A percentile compares a stretch with the other conserved stretches of the same genome.
Conservation (phyloP, 2,329 filamentous ascomycete genomes). For the Anthostomella pinea region DNA sequence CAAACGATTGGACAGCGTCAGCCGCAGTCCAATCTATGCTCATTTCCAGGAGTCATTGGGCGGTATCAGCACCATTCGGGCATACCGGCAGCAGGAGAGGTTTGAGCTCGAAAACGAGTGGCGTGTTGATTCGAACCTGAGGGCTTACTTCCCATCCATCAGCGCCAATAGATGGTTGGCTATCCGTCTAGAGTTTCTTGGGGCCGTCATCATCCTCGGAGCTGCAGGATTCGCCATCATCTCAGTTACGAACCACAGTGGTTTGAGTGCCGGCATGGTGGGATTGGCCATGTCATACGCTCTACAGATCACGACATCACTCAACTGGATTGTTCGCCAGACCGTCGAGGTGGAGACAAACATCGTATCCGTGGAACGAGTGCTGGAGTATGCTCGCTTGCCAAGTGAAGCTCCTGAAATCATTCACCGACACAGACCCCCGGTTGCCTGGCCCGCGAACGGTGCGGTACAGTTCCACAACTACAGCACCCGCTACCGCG, state of each 20-base stretch:
- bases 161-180: slow-evolving; percentile 94
- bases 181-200: slow-evolving; percentile 91
- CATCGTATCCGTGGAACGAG: slow-evolving; percentile 96
- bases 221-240: slow-evolving; percentile 81
- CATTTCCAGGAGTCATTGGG: slow-evolving; percentile 98
- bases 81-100: slow-evolving; percentile 82
- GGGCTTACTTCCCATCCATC: slow-evolving; percentile 93
- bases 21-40: slow-evolving; percentile 91
- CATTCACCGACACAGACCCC: slow-evolving; percentile 80
- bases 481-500: slow-evolving; percentile 90
- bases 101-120: slow-evolving; percentile 96
- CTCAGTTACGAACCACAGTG: slow-evolving; percentile 67
- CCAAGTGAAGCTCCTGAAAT: slow-evolving; percentile 95
- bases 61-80: slow-evolving; percentile 91
- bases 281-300: slow-evolving; percentile 97
- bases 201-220: slow-evolving; percentile 86
- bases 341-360: slow-evolving; percentile 99
- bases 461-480: slow-evolving; percentile 88
- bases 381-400: slow-evolving; percentile 89
- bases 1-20: slow-evolving; percentile 93
- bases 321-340: slow-evolving; percentile 99
- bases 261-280: slow-evolving; percentile 69
- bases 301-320: slow-evolving; percentile 90
- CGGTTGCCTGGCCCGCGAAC: slow-evolving; percentile 86
- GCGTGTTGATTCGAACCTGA: slow-evolving; percentile 91